Percentiles rank a stretch among this genome's conserved stretches.
These are phyloP conservation scores for Hypoxylon rubiginosum DNA, from an alignment of 2,329 filamentous ascomycete species.

Conservation along the genomic window DNA sequence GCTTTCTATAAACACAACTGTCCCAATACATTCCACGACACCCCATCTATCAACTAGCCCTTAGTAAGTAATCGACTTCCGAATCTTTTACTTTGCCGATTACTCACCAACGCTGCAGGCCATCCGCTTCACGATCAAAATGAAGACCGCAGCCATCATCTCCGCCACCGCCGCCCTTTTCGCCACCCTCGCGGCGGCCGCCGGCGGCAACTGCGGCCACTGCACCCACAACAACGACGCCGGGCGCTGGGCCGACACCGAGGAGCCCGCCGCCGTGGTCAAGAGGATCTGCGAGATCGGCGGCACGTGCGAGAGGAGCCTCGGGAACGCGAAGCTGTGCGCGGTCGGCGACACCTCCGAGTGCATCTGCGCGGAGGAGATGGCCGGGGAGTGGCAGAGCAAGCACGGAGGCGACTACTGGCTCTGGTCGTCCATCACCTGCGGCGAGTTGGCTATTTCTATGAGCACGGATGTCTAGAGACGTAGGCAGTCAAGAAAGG, in stretches of 20 bases:
- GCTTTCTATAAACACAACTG: too few relatives aligned
- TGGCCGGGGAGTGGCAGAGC: constrained; percentile 10
- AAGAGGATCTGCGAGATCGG: background rate
- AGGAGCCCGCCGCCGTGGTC: background rate
- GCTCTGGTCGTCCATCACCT: constrained; percentile 6
- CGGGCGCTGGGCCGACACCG: constrained; percentile 5
- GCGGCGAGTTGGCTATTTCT: constrained; percentile 5
- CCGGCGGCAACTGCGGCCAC: too few relatives aligned
- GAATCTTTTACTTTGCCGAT: too few relatives aligned
- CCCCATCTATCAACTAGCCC: too few relatives aligned
- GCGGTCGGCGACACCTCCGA: background rate
- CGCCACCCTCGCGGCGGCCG: too few relatives aligned
- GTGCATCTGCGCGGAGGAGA: background rate
- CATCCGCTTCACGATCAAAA: too few relatives aligned
- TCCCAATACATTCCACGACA: too few relatives aligned
- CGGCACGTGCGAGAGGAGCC: background rate
- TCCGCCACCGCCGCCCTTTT: too few relatives aligned
- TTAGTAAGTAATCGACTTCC: too few relatives aligned
- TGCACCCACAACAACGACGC: constrained; percentile 10
- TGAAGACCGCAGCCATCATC: too few relatives aligned
- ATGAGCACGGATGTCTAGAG: background rate
- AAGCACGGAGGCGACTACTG: constrained; percentile 15
- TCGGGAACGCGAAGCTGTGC: background rate
- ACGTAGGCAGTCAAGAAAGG: too few relatives aligned
- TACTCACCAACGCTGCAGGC: too few relatives aligned